Conservation (phyloP, 352 stramenopile genomes). For the Phytopythium cucurbitacearum region DNA sequence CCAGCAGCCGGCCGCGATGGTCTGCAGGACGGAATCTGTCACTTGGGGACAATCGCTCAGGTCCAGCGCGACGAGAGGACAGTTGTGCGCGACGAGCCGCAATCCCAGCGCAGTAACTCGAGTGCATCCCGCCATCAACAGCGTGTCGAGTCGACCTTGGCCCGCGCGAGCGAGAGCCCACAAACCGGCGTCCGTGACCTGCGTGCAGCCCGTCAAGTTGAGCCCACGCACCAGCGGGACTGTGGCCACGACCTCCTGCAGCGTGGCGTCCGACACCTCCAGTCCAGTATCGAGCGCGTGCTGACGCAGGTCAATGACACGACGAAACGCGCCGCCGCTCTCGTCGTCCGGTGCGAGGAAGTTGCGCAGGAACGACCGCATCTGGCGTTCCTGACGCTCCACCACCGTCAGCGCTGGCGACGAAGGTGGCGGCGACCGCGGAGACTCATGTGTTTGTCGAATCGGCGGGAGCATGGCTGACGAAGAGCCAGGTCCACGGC, state of each 20-base stretch:
- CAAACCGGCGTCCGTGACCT: conserved; percentile 87
- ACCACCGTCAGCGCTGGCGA: conserved; percentile 28
- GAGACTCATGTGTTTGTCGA: too few relatives aligned
- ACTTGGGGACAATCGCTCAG: conserved; percentile 84
- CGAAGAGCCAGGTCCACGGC: background rate
- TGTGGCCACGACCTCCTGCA: conserved; percentile 86
- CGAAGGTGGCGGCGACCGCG: background rate
- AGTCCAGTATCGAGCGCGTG: conserved; percentile 86
- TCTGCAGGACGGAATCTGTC: conserved; percentile 80
- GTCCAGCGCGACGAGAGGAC: conserved; percentile 72
- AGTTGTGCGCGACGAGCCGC: conserved; percentile 86
- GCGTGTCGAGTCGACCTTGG: conserved; percentile 42
- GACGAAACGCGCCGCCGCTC: conserved; percentile 47
- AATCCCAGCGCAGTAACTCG: conserved; percentile 88
- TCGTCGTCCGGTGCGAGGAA: conserved; percentile 75
- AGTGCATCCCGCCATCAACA: conserved; percentile 77
- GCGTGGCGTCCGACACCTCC: conserved; percentile 83
- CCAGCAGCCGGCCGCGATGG: conserved; percentile 86
- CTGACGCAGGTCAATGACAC: conserved; percentile 77
- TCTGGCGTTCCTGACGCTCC: conserved; percentile 66
- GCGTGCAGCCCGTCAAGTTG: conserved; percentile 51
- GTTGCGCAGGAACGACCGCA: conserved; percentile 90
- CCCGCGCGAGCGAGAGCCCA: conserved; percentile 86
- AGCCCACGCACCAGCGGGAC: conserved; percentile 68
- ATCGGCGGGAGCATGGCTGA: conserved; percentile 3